Evolutionary conservation across 2,329 filamentous ascomycete species (phyloP).

Genomic region (Sporothrix protearum): DNA sequence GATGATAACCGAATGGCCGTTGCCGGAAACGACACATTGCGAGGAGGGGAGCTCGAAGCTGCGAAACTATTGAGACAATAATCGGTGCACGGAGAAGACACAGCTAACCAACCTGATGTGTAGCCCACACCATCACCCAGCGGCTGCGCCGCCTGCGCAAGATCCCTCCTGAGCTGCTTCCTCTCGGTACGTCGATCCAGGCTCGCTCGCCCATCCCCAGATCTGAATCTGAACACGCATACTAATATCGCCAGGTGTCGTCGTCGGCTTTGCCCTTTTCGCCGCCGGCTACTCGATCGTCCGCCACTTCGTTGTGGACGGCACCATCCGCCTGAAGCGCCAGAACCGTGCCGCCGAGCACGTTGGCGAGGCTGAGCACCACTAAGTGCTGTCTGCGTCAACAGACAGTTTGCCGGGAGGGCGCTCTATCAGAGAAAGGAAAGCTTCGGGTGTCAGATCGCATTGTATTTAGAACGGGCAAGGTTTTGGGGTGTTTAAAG

Average conservation of each 20-base stretch:
- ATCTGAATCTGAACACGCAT: not conserved
- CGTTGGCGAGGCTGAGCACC: conserved; percentile 39
- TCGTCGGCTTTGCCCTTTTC: conserved; percentile 78
- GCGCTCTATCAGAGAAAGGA: not conserved
- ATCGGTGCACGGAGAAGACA: not conserved
- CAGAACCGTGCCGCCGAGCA: conserved; percentile 53
- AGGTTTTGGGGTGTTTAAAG: not conserved
- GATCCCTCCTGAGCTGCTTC: conserved; percentile 90
- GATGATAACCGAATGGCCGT: not conserved
- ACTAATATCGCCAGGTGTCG: conserved; percentile 59
- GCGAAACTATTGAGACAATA: not conserved
- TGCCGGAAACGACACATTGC: not conserved
- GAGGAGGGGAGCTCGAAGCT: not conserved
- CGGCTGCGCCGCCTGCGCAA: conserved; percentile 84
- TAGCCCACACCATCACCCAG: conserved; percentile 96
- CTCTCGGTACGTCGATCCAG: conserved; percentile 67
- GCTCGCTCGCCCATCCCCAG: not conserved
- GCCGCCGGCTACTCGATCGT: conserved; percentile 78
- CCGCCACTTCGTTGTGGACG: conserved; percentile 83
- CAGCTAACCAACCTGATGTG: not conserved
- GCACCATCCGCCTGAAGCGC: conserved; percentile 83
- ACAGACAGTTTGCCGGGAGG: not conserved
- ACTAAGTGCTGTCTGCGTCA: conserved; percentile 1
- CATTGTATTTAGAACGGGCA: not conserved
- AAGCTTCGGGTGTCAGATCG: not conserved